Evolutionary conservation across 768 basidiomycete species (phyloP).

Genomic region (Amylocystis lapponica): DNA sequence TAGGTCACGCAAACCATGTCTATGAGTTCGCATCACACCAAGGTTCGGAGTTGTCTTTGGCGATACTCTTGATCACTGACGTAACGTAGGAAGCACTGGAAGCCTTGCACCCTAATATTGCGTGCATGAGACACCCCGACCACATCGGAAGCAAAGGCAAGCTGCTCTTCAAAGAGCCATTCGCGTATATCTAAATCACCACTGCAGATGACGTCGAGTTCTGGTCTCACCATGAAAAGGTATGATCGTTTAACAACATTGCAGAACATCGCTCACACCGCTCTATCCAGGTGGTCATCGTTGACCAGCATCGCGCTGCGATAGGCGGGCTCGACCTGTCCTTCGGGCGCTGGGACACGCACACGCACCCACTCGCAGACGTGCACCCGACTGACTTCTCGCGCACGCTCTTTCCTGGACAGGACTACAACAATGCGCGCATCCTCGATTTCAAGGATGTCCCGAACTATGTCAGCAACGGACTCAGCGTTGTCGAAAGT

Average conservation of each 20-base stretch:
- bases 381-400: slow-evolving; percentile 83
- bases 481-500: slow-evolving; percentile 59
- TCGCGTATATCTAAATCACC: background rate
- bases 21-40: slow-evolving; percentile 84
- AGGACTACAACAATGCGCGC: slow-evolving; percentile 92
- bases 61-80: background rate
- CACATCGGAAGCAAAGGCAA: slow-evolving; percentile 76
- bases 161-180: too few species aligned
- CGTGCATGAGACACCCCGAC: slow-evolving; percentile 86
- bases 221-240: slow-evolving; percentile 93
- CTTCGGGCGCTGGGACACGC: slow-evolving; percentile 96
- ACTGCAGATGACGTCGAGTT: slow-evolving; percentile 66
- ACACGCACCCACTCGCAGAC: slow-evolving; percentile 86
- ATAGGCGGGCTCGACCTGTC: slow-evolving; percentile 95
- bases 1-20: slow-evolving; percentile 88
- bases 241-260: slow-evolving; percentile 7
- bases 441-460: slow-evolving; percentile 82
- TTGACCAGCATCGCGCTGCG: slow-evolving; percentile 81
- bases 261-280: background rate
- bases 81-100: slow-evolving; percentile 61
- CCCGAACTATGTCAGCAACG: slow-evolving; percentile 66
- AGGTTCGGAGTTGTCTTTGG: slow-evolving; percentile 31
- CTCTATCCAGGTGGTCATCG: slow-evolving; percentile 54
- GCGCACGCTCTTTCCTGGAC: slow-evolving; percentile 83
- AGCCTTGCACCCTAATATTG: slow-evolving; percentile 80